phyloP scores from a whole-genome alignment of 2,329 filamentous ascomycete species.

The Alternaria hordeiaustralica region DNA sequence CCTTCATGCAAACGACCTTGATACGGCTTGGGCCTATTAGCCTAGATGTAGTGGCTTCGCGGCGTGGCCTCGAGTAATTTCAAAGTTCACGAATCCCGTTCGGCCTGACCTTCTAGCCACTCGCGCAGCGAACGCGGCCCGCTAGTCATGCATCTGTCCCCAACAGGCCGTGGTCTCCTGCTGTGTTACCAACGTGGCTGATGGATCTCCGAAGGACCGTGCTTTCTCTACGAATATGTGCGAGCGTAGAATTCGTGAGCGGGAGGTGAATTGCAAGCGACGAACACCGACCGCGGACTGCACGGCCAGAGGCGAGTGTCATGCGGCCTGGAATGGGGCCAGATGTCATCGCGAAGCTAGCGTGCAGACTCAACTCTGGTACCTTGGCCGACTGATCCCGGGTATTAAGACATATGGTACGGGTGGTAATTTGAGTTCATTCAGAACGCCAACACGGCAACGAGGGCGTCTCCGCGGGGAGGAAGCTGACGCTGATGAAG shows the following conservation, averaged over 20 bases:
- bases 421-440: background rate
- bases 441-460: background rate
- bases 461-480: background rate
- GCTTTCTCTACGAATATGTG: background rate
- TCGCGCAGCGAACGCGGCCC: background rate
- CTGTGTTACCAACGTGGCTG: slow-evolving; percentile 5
- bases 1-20: background rate
- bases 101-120: background rate
- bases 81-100: slow-evolving; percentile 1
- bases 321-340: background rate
- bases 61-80: background rate
- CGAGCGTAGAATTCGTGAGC: background rate
- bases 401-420: background rate
- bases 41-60: background rate
- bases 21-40: background rate
- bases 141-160: background rate
- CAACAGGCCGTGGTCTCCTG: background rate
- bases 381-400: background rate
- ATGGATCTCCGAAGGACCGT: background rate
- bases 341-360: background rate
- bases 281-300: background rate
- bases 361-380: background rate
- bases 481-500: background rate
- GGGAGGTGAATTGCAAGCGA: background rate
- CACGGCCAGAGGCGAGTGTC: background rate